Base-by-base conservation (phyloP, 2,329 filamentous ascomycete species). In the Cercospora beticola region DNA sequence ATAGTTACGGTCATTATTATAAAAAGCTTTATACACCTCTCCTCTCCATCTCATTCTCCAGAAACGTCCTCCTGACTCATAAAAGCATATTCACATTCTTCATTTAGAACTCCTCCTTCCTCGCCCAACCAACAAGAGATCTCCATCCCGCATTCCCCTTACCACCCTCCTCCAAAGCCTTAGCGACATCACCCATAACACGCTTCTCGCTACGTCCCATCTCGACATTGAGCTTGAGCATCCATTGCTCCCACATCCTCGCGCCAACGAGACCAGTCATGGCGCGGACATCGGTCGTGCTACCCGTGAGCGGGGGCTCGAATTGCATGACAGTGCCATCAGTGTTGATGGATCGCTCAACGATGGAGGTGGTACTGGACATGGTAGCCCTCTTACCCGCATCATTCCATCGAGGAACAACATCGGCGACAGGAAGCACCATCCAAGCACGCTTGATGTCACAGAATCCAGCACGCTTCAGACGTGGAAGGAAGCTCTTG, bases 241-340 rank as follows among this genome's bases (percentile, higher is more conserved):
- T 87, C 95, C 95, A 99, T 79, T 92, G 91, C 86, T 99, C 95
- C 94, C 94, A 99, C 78, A 90, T 89, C 89, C 93, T 95, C 28
- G 91, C 90, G 4, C 93, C 95, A 0, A 94, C 88, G 49, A 98
- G 82, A 21, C 94, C 94, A 12, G 92, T 91, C 72, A 97, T 84
- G 49, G 78, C 78, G 21, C 76, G 74, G n/a, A 79, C 78, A 57
- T 78, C 77, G 26, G 71, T 70, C 8, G 78, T 79, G 61, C 74
- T 78, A 33, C 79, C 79, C 21, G 76, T 78, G 54, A 78, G 69
- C 7, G 76, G 76, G 8, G 76, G 73, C 65, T 75, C 74, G 56
- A 78, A 76, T 56, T 72, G 70, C 18, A 71, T 61, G 12, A 78
- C 72, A 4, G 74, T 73, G 36, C 77, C 76, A 54, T 75, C 68